phyloP scores from a whole-genome alignment of 306 rosid species.

The Senna tora region DNA sequence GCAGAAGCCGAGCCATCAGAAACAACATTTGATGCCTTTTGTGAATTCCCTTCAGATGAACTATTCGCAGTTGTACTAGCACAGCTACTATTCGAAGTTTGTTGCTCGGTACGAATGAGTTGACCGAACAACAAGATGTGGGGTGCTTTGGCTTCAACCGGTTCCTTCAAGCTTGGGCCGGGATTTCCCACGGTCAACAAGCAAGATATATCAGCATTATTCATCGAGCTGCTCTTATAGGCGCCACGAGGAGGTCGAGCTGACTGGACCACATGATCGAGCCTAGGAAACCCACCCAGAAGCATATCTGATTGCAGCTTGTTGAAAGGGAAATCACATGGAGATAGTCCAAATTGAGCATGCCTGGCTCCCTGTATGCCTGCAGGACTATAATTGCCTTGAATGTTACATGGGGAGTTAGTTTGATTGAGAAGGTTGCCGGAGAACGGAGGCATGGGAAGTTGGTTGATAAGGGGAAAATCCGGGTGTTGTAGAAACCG shows the following conservation, averaged over 20 bases:
- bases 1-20: slow-evolving; percentile 66
- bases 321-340: slow-evolving; percentile 62
- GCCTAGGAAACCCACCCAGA: slow-evolving; percentile 54
- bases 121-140: slow-evolving; percentile 85
- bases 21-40: slow-evolving; percentile 53
- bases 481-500: slow-evolving; percentile 61
- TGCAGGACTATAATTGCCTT: slow-evolving; percentile 53
- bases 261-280: slow-evolving; percentile 47
- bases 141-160: slow-evolving; percentile 55
- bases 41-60: slow-evolving; percentile 55
- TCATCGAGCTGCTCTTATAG: slow-evolving; percentile 41
- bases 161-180: slow-evolving; percentile 54
- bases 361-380: slow-evolving; percentile 99
- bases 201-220: slow-evolving; percentile 55
- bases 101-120: slow-evolving; percentile 65
- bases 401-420: slow-evolving; percentile 52
- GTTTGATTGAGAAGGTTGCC: slow-evolving; percentile 53
- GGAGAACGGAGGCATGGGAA: slow-evolving; percentile 64
- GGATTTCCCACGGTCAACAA: slow-evolving; percentile 64
- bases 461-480: slow-evolving; percentile 59
- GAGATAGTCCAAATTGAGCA: slow-evolving; percentile 73
- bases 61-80: slow-evolving; percentile 54
- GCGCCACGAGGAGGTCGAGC: slow-evolving; percentile 45
- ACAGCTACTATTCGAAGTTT: slow-evolving; percentile 56
- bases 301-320: slow-evolving; percentile 56